phyloP scores from a whole-genome alignment of 768 basidiomycete species.

The Chlorophyllum brunneum region DNA sequence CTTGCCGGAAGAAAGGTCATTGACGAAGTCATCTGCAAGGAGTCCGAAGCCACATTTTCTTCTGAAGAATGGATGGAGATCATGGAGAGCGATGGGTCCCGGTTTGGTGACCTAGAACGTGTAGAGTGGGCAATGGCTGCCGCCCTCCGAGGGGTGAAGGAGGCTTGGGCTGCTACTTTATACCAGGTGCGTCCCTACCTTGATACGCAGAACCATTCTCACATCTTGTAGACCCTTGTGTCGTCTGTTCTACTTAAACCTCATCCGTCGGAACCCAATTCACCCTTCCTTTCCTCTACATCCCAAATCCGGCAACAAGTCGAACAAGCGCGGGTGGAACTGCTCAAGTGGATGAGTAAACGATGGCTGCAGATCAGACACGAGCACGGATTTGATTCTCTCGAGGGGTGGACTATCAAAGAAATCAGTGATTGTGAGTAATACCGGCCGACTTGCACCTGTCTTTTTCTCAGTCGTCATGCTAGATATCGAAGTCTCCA shows the following conservation, averaged over 20 bases:
- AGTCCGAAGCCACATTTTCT: conserved; percentile 63
- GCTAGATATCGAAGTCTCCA: conserved; percentile 74
- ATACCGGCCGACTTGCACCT: not conserved
- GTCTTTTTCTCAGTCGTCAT: not conserved
- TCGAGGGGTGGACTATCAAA: conserved; percentile 87
- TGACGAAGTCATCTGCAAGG: conserved; percentile 55
- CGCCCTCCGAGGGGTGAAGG: conserved; percentile 56
- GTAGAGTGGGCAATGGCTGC: conserved; percentile 75
- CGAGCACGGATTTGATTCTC: conserved; percentile 71
- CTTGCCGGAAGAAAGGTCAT: conserved; percentile 54
- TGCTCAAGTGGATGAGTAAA: conserved; percentile 71
- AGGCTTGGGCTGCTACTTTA: conserved; percentile 57
- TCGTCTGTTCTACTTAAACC: conserved; percentile 68
- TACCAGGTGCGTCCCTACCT: conserved; percentile 60
- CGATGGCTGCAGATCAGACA: conserved; percentile 75
- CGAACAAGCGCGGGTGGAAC: conserved; percentile 64
- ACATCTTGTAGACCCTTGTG: conserved; percentile 55
- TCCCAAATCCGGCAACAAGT: conserved; percentile 70
- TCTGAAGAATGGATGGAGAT: conserved; percentile 71
- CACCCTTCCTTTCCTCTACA: conserved; percentile 63
- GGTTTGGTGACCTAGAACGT: conserved; percentile 75
- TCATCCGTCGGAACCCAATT: conserved; percentile 51
- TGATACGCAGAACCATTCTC: not conserved
- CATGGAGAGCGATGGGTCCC: conserved; percentile 66
- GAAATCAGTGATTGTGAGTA: conserved; percentile 80